Conservation (phyloP, 2,329 filamentous ascomycete genomes). For the Aspergillus intermedius region DNA sequence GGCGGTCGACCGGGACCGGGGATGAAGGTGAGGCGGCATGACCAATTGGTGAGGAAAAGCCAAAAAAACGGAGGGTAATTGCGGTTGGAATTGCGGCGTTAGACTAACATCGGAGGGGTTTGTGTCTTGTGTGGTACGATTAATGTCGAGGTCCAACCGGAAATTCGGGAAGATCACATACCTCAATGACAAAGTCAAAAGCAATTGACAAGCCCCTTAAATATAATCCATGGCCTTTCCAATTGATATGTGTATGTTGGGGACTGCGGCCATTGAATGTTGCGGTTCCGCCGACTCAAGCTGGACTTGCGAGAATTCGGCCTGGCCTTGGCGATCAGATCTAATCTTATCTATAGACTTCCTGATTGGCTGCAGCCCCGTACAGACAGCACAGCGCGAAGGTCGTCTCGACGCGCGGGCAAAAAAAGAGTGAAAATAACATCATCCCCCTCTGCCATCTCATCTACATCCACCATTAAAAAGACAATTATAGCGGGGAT, state of each 20-base stretch:
- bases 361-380: constrained; percentile 21
- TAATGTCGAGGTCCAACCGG: neutral
- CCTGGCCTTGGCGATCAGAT: constrained; percentile 26
- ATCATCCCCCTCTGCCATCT: constrained; percentile 4
- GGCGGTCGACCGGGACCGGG: constrained; percentile 84
- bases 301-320: constrained; percentile 10
- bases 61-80: neutral
- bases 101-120: constrained; percentile 8
- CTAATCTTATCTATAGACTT: constrained; percentile 33
- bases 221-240: constrained; percentile 5
- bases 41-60: constrained; percentile 15
- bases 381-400: neutral
- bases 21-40: constrained; percentile 84
- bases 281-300: no score
- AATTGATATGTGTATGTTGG: constrained; percentile 6
- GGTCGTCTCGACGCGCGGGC: constrained; percentile 5
- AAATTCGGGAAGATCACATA: neutral
- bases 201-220: neutral
- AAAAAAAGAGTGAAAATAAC: neutral
- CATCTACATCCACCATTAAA: neutral
- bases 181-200: neutral
- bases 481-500: neutral
- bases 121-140: no score
- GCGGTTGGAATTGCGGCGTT: constrained; percentile 1
- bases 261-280: neutral